Conservation (phyloP, 768 basidiomycete species). For the Kwoniella mangroviensis region DNA sequence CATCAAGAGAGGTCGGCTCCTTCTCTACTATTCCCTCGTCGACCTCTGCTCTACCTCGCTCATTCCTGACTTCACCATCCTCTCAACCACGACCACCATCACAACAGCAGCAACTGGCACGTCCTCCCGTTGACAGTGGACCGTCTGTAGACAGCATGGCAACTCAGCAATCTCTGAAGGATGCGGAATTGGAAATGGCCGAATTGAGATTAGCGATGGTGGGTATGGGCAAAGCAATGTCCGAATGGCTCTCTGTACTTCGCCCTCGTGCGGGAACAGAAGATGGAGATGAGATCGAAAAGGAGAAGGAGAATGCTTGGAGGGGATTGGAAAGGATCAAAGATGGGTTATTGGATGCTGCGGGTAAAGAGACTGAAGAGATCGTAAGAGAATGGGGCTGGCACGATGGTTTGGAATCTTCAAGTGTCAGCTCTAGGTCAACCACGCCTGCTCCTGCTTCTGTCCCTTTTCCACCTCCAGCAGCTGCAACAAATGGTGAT, state of each 20-base stretch:
- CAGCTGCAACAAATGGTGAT: too few relatives aligned
- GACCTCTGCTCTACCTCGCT: slow-evolving; percentile 30
- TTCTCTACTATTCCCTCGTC: slow-evolving; percentile 44
- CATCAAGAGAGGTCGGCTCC: slow-evolving; percentile 24
- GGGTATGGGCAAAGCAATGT: slow-evolving; percentile 57
- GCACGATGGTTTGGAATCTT: slow-evolving; percentile 47
- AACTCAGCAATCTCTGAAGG: slow-evolving; percentile 35
- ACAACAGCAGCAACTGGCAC: background rate
- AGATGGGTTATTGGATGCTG: slow-evolving; percentile 48
- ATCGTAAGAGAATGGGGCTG: slow-evolving; percentile 51
- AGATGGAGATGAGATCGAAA: slow-evolving; percentile 1
- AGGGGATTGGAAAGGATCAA: slow-evolving; percentile 46
- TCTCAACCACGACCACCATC: slow-evolving; percentile 6
- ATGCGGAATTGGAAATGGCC: slow-evolving; percentile 54
- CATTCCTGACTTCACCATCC: slow-evolving; percentile 14
- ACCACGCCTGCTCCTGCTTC: slow-evolving; percentile 26
- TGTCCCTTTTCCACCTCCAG: background rate
- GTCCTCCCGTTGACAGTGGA: slow-evolving; percentile 14
- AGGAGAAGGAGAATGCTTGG: slow-evolving; percentile 25
- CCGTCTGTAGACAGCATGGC: slow-evolving; percentile 23
- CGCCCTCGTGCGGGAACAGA: background rate
- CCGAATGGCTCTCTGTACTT: slow-evolving; percentile 42
- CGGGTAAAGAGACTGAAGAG: slow-evolving; percentile 42
- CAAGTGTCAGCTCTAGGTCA: slow-evolving; percentile 20
- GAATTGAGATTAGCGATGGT: slow-evolving; percentile 55